phyloP scores from a whole-genome alignment of 2,329 filamentous ascomycete species.

The Nemania bipapillata region DNA sequence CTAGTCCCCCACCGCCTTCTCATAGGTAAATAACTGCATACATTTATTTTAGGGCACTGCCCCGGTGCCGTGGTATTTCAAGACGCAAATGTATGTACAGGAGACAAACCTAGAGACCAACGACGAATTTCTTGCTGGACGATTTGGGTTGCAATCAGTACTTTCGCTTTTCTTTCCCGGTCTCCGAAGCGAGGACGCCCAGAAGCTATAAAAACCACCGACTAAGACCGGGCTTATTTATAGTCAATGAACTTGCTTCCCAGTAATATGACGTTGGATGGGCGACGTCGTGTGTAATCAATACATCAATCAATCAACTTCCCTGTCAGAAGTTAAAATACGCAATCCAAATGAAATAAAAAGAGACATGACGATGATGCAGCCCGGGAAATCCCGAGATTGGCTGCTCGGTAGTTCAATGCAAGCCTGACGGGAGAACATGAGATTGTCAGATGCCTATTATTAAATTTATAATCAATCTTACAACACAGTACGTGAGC shows the following conservation, averaged over 20 bases:
- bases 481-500: neutral
- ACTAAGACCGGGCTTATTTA: neutral
- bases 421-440: neutral
- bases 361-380: neutral
- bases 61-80: neutral
- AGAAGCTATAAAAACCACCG: neutral
- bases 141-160: neutral
- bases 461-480: neutral
- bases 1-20: conserved; percentile 6
- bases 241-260: neutral
- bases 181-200: conserved; percentile 1
- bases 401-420: neutral
- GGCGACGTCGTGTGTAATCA: neutral
- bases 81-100: neutral
- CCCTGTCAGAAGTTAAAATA: neutral
- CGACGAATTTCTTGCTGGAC: neutral
- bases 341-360: neutral
- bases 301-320: neutral
- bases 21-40: neutral
- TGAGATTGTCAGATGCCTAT: neutral
- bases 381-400: neutral
- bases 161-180: conserved; percentile 8
- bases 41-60: neutral
- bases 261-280: neutral
- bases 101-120: no score